Percentiles rank a stretch among this genome's conserved stretches.
These are phyloP conservation scores for Trifolium dubium DNA, from an alignment of 306 rosid species.

Conservation along the genomic window DNA sequence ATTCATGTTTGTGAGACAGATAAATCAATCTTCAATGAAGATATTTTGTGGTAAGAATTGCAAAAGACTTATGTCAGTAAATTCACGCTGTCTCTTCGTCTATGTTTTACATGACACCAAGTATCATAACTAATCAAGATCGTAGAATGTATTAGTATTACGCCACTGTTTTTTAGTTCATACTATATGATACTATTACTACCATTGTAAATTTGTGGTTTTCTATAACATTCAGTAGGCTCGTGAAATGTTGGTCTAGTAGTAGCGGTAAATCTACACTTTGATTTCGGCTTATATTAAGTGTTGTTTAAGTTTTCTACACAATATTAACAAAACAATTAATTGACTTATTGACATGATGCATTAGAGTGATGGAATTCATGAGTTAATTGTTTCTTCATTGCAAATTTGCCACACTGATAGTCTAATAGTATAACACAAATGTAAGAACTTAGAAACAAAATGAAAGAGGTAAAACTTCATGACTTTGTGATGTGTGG, in stretches of 20 bases:
- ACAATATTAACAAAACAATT: no score
- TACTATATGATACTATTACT: not conserved
- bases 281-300: not conserved
- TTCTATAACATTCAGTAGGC: not conserved
- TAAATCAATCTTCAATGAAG: constrained; percentile 33
- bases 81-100: not conserved
- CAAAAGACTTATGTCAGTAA: constrained; percentile 16
- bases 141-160: constrained; percentile 4
- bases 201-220: not conserved
- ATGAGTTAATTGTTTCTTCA: no score
- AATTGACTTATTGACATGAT: no score
- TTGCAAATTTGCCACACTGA: no score
- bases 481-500: no score
- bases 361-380: no score
- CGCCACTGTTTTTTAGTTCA: constrained; percentile 8
- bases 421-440: no score
- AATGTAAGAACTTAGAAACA: no score
- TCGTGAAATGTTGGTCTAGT: constrained; percentile 21
- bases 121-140: constrained; percentile 3
- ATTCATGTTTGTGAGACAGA: constrained; percentile 43
- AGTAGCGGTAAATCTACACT: not conserved
- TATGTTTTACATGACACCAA: not conserved
- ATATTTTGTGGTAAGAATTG: constrained; percentile 30
- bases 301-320: not conserved
- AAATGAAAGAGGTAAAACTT: no score